phyloP scores from a whole-genome alignment of 495 filamentous ascomycete genomes.

The Physcia stellaris region DNA sequence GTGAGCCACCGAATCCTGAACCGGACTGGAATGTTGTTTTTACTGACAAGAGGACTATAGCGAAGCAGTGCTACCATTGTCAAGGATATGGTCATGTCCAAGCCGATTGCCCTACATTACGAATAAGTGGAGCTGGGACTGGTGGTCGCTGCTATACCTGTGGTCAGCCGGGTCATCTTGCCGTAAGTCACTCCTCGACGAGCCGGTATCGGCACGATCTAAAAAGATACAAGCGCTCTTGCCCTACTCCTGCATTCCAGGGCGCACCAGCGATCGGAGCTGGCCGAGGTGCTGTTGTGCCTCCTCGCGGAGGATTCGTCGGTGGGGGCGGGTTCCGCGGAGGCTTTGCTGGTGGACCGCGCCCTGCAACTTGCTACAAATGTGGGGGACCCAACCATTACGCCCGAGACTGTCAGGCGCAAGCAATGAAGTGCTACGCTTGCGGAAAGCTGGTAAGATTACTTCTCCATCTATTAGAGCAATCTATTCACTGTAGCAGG shows the following conservation, averaged over 20 bases:
- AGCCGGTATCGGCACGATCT: conserved; percentile 1
- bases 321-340: conserved; percentile 54
- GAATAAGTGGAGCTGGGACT: conserved; percentile 65
- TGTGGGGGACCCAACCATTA: conserved; percentile 99
- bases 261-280: conserved; percentile 33
- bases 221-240: conserved; percentile 49
- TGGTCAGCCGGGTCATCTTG: conserved; percentile 81
- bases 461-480: no score
- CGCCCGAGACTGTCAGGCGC: conserved; percentile 96
- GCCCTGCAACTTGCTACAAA: conserved; percentile 95
- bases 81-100: conserved; percentile 97
- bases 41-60: conserved; percentile 27
- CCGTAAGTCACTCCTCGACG: conserved; percentile 33
- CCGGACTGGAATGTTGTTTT: conserved; percentile 2
- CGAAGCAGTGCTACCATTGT: conserved; percentile 99
- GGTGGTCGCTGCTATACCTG: conserved; percentile 89
- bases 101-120: conserved; percentile 95
- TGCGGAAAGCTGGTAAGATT: conserved; percentile 82
- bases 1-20: conserved; percentile 24
- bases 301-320: conserved; percentile 58
- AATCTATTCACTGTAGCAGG: conserved; percentile 28
- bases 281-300: conserved; percentile 50
- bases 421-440: conserved; percentile 99
- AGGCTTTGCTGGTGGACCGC: conserved; percentile 52
- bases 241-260: conserved; percentile 53